Evolutionary conservation across 495 filamentous ascomycete genomes (phyloP).

Genomic region (Penicillium bialowiezense): DNA sequence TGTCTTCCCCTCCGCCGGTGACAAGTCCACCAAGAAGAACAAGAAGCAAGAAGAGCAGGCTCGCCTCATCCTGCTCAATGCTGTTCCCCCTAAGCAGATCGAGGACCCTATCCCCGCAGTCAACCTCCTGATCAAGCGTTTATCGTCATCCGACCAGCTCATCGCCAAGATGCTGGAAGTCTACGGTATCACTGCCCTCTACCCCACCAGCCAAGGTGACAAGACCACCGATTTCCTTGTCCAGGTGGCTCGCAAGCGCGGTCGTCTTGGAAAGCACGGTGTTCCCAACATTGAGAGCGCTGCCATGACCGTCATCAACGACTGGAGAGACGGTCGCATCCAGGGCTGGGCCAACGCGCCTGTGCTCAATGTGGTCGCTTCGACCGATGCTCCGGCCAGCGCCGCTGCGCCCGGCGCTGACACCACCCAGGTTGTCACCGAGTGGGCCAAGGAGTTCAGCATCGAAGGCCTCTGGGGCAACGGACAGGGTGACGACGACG

Average conservation of each 20-base stretch:
- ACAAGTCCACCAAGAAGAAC: slow-evolving; percentile 51
- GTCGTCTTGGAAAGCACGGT: slow-evolving; percentile 83
- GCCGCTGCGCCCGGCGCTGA: slow-evolving; percentile 45
- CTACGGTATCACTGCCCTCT: slow-evolving; percentile 78
- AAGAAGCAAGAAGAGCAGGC: slow-evolving; percentile 67
- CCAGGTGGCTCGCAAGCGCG: slow-evolving; percentile 90
- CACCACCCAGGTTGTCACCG: slow-evolving; percentile 81
- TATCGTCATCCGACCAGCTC: slow-evolving; percentile 68
- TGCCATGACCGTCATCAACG: slow-evolving; percentile 87
- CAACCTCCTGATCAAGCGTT: slow-evolving; percentile 70
- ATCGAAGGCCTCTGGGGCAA: slow-evolving; percentile 91
- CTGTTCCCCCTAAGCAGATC: slow-evolving; percentile 89
- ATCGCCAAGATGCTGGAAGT: slow-evolving; percentile 72
- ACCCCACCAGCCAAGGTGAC: slow-evolving; percentile 62
- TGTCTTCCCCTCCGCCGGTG: slow-evolving; percentile 70
- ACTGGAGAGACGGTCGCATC: slow-evolving; percentile 94
- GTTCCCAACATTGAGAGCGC: slow-evolving; percentile 85
- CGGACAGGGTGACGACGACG: slow-evolving; percentile 44
- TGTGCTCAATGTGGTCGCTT: slow-evolving; percentile 41
- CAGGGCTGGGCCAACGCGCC: slow-evolving; percentile 89
- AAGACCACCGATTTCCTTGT: slow-evolving; percentile 88
- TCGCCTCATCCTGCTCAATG: slow-evolving; percentile 82
- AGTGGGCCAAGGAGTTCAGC: slow-evolving; percentile 96
- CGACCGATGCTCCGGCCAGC: slow-evolving; percentile 28
- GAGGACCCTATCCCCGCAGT: slow-evolving; percentile 87